phyloP scores from a whole-genome alignment of 2,329 filamentous ascomycete species.

The Cercospora sesami region DNA sequence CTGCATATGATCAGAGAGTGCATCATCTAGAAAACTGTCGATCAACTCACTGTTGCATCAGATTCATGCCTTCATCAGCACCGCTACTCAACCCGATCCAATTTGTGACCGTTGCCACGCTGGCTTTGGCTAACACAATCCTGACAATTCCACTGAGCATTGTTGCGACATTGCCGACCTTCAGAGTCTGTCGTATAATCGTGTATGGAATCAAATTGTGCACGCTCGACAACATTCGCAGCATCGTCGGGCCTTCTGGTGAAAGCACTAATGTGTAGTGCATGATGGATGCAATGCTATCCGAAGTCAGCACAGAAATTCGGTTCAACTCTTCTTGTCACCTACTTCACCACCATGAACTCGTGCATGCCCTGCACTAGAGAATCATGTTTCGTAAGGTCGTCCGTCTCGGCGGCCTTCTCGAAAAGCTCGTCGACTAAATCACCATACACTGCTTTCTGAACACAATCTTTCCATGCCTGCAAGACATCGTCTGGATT shows the following conservation, averaged over 20 bases:
- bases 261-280: conserved; percentile 73
- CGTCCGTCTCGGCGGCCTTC: conserved; percentile 59
- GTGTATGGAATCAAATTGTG: conserved; percentile 72
- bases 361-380: conserved; percentile 65
- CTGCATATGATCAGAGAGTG: conserved; percentile 42
- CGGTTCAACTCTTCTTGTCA: neutral
- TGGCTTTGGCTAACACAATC: conserved; percentile 74
- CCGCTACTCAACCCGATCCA: conserved; percentile 73
- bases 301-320: neutral
- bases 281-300: conserved; percentile 69
- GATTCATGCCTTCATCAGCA: conserved; percentile 76
- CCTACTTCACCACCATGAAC: conserved; percentile 69
- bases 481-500: conserved; percentile 61
- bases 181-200: conserved; percentile 70
- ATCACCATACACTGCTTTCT: conserved; percentile 67
- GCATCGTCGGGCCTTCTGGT: conserved; percentile 71
- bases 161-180: conserved; percentile 74
- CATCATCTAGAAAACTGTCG: neutral
- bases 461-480: conserved; percentile 67
- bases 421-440: conserved; percentile 66
- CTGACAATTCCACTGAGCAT: conserved; percentile 77
- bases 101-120: conserved; percentile 71
- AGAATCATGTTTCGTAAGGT: conserved; percentile 64
- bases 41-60: conserved; percentile 61
- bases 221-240: conserved; percentile 68